Evolutionary conservation across 139 green algal species (phyloP), one percentile per base, ranked within the genome.

Genomic region (Micractinium conductrix): DNA sequence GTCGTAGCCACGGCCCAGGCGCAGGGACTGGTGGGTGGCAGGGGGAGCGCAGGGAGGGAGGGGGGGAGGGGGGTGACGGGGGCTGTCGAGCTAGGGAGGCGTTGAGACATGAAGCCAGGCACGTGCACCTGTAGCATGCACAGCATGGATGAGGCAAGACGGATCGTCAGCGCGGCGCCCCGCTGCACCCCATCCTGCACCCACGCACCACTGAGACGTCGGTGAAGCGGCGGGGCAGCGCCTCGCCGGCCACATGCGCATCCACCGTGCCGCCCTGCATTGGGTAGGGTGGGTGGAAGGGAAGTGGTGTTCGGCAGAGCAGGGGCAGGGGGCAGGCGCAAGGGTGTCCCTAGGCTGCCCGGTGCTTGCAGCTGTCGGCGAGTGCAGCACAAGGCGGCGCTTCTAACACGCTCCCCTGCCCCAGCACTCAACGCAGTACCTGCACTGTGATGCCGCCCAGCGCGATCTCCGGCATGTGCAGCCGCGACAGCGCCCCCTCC

Each of bases 1-100:
- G 67, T 91, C 79, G 83, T 97, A 96, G 40, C 75, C 78, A 1
- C 65, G 43, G 24, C 90, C 89, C 53, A 98, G 82, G 40, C 21
- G 70, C 40, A 76, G 28, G 67, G 35, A 43, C 33, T 33, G 17
- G 16, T 16, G 2, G n/a, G 24, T 19, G 65, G 65, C 30, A 19
- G 17, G 3, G 67, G 5, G 67, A 16, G 37, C 26, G 33, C 67
- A 48, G 67, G 67, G n/a, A 35, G 45, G 35, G 33, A 74, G 21
- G 30, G 8, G 7, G 69, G 48, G 48, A 14, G 19, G 10, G 24
- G 8, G 8, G 53, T 16, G 53, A 21, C 53, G n/a, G n/a, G n/a
- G n/a, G n/a, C n/a, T n/a, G n/a, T 62, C 10, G 2, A 21, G 53
- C 8, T 62, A 21, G 53, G 7, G 26, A 22, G 53, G 53, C 53